These are phyloP conservation scores for Cryptococcus sp. DNA, from an alignment of 1,284 basidiomycete genomes.

Conservation along the genomic window DNA sequence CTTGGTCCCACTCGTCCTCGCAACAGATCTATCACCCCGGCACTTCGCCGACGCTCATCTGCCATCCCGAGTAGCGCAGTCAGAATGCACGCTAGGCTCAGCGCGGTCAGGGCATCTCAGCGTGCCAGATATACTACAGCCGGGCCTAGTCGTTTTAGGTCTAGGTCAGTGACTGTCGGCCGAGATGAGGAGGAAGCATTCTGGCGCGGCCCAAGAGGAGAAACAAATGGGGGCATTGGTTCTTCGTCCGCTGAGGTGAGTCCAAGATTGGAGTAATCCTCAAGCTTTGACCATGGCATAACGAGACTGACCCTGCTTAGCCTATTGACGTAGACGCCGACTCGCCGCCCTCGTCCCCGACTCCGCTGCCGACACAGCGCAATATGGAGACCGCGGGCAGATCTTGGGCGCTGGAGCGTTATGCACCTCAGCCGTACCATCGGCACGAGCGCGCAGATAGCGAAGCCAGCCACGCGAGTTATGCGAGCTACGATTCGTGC, in stretches of 20 bases:
- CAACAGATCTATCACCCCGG: not conserved
- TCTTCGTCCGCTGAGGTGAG: not conserved
- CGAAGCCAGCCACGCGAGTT: not conserved
- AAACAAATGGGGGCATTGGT: not conserved
- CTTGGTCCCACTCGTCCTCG: not conserved
- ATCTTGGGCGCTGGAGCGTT: too few species aligned
- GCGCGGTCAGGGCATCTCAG: not conserved
- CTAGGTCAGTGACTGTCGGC: not conserved
- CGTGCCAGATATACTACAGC: not conserved
- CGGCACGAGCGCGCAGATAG: not conserved
- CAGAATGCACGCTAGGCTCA: conserved; percentile 1
- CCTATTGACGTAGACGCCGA: conserved; percentile 4
- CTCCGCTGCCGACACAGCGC: not conserved
- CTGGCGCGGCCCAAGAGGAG: not conserved
- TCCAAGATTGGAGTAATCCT: not conserved
- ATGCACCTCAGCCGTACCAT: not conserved
- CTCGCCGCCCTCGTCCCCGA: conserved; percentile 1
- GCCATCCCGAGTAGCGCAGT: not conserved
- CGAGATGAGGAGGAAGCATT: not conserved
- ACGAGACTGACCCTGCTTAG: not conserved
- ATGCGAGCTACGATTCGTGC: not conserved
- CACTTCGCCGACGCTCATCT: not conserved
- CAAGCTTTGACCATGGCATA: not conserved
- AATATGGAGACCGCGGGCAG: too few species aligned
- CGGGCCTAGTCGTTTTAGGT: not conserved